Conservation (phyloP, 73 alveolate genomes). For the Blepharisma japonicum region DNA sequence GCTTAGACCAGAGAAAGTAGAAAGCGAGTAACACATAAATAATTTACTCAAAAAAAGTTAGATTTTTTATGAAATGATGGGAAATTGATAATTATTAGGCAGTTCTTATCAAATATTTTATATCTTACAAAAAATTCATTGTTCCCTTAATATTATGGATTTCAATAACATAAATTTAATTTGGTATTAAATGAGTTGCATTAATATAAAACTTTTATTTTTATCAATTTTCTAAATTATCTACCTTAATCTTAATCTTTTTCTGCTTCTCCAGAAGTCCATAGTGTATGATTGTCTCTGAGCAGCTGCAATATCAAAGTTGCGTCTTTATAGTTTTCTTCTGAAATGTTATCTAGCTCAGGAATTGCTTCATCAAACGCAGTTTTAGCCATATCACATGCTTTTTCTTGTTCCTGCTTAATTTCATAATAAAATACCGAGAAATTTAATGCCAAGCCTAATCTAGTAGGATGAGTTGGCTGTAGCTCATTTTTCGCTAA, state of each 20-base stretch:
- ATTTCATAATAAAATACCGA: constrained; percentile 71
- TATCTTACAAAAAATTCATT: too few relatives aligned
- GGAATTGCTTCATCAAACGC: constrained; percentile 71
- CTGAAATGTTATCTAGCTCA: constrained; percentile 62
- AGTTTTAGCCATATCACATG: constrained; percentile 66
- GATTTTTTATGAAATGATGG: too few relatives aligned
- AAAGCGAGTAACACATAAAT: constrained; percentile 37
- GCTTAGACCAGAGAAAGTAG: constrained; percentile 81
- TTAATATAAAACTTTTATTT: too few relatives aligned
- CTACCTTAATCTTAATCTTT: not conserved
- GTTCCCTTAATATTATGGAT: too few relatives aligned
- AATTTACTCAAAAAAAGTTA: too few relatives aligned
- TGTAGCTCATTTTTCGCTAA: constrained; percentile 41
- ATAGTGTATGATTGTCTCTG: constrained; percentile 55
- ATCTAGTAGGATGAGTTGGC: constrained; percentile 56
- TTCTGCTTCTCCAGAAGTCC: constrained; percentile 39
- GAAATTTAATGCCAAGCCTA: constrained; percentile 68
- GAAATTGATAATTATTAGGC: too few relatives aligned
- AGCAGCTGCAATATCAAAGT: constrained; percentile 61
- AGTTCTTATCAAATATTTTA: too few relatives aligned
- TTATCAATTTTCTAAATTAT: too few relatives aligned
- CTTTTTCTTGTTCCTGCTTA: constrained; percentile 52
- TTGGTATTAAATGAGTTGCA: too few relatives aligned
- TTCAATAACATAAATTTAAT: too few relatives aligned
- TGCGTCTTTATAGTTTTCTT: constrained; percentile 68